Percentiles rank a stretch among this genome's conserved stretches.
phyloP scores from a whole-genome alignment of 1,139 yeast genomes.

The Zhuliangozyma parablackwelliae region DNA sequence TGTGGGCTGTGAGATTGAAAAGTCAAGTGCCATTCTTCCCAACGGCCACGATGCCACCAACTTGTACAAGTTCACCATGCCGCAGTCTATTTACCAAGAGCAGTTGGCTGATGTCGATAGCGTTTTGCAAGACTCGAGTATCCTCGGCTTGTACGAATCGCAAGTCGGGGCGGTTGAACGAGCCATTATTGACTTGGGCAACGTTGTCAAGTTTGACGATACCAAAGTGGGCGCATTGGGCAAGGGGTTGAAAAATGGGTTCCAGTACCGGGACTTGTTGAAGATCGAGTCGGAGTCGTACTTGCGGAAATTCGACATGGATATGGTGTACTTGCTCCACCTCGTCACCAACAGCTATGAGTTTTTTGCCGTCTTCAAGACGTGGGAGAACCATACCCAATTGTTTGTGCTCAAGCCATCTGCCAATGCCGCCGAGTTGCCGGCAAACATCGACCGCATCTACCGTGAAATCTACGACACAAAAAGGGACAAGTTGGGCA shows the following conservation, averaged over 20 bases:
- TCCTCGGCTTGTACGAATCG: conserved; percentile 75
- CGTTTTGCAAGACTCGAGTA: conserved; percentile 57
- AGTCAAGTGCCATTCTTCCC: conserved; percentile 60
- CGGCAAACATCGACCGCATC: conserved; percentile 47
- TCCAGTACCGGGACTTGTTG: conserved; percentile 57
- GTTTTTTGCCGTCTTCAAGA: conserved; percentile 61
- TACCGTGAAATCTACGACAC: conserved; percentile 50
- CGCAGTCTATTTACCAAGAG: conserved; percentile 55
- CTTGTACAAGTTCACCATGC: conserved; percentile 62
- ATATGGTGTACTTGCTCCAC: conserved; percentile 67
- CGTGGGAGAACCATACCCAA: conserved; percentile 54
- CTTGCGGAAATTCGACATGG: conserved; percentile 51
- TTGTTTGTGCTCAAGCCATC: conserved; percentile 70
- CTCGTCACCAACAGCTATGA: conserved; percentile 74
- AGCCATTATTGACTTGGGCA: conserved; percentile 75
- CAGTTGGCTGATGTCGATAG: conserved; percentile 60
- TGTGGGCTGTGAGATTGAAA: conserved; percentile 55
- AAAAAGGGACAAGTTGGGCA: conserved; percentile 44
- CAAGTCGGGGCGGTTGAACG: conserved; percentile 66
- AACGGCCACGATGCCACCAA: conserved; percentile 59
- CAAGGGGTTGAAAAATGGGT: conserved; percentile 80
- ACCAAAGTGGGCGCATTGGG: conserved; percentile 80
- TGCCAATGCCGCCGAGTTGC: conserved; percentile 61
- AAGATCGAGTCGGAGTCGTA: conserved; percentile 48
- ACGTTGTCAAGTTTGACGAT: conserved; percentile 63